Base-by-base conservation (phyloP, 83 land plant species). In the Picea mariana region DNA sequence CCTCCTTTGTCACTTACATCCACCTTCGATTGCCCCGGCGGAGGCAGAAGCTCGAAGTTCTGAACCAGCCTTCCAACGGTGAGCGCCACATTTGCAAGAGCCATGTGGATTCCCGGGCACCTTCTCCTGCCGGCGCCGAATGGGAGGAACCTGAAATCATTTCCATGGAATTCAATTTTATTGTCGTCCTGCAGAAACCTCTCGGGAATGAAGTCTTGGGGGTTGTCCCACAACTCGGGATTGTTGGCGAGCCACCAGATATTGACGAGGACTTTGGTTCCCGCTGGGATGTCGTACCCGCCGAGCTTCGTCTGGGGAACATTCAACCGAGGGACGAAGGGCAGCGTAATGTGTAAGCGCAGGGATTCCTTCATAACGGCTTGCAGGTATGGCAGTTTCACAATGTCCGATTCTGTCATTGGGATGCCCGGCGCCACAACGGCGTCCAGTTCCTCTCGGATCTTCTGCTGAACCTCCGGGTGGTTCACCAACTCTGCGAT, bases 271-370 rank as follows among this genome's bases (percentile, higher is more conserved):
- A 95, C 85, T 85, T 93, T 95, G 87, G 91, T 91, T 89, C 93
- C 97, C 2, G 94, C 94, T 0, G 95, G 96, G 31, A 95, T 91
- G 90, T 93, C 94, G 55, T 87, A 95, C 26, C 94, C 91, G 15
- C 80, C 90, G 24, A 95, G 91, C 87, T 95, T 95, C 31, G 97
- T 94, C 15, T 93, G 88, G 81, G 89, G 83, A 82, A 93, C 91
- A 89, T 95, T 95, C 97, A 95, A 93, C 92, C 93, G 97, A 13
- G 97, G 96, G n/a, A 93, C 94, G 6, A 95, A n/a, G n/a, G n/a
- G 92, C 21, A 95, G 87, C 1, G 97, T 96, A 59, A 95, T 93
- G 21, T 93, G 94, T 11, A 95, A 90, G 6, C 97, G 86, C 80
- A 95, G 85, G 67, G 93, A 88, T 81, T 95, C 96, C 83, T 95